phyloP scores from a whole-genome alignment of 1,284 basidiomycete genomes.

The Somion occarium region DNA sequence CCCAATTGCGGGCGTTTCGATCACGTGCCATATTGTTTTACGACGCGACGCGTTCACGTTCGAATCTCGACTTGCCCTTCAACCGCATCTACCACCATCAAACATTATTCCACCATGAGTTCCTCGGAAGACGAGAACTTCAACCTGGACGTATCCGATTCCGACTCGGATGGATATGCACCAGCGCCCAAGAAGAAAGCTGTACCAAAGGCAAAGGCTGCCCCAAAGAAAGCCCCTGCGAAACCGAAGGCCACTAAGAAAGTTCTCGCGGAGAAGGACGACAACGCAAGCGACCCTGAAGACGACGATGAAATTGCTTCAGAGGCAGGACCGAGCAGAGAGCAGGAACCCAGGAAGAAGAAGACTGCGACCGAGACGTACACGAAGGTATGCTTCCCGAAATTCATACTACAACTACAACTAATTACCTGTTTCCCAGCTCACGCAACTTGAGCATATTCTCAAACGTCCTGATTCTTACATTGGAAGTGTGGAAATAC shows the following conservation, averaged over 20 bases:
- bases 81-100: background rate
- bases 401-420: background rate
- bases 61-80: background rate
- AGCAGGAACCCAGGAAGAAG: conserved; percentile 45
- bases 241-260: conserved; percentile 54
- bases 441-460: conserved; percentile 96
- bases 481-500: conserved; percentile 90
- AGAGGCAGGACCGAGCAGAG: conserved; percentile 31
- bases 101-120: conserved; percentile 31
- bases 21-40: background rate
- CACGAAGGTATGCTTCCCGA: conserved; percentile 54
- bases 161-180: conserved; percentile 58
- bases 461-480: conserved; percentile 97
- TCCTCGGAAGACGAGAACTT: conserved; percentile 66
- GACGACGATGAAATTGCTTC: conserved; percentile 39
- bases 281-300: conserved; percentile 47
- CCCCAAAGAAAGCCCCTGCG: conserved; percentile 34
- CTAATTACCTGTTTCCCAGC: conserved; percentile 41
- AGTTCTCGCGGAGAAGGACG: conserved; percentile 54
- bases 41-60: background rate
- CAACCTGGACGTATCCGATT: conserved; percentile 55
- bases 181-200: conserved; percentile 54
- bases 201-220: conserved; percentile 18
- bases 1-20: background rate
- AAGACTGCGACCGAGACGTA: conserved; percentile 93